phyloP scores from a whole-genome alignment of 2,329 filamentous ascomycete species.

The Coniochaeta sp. region DNA sequence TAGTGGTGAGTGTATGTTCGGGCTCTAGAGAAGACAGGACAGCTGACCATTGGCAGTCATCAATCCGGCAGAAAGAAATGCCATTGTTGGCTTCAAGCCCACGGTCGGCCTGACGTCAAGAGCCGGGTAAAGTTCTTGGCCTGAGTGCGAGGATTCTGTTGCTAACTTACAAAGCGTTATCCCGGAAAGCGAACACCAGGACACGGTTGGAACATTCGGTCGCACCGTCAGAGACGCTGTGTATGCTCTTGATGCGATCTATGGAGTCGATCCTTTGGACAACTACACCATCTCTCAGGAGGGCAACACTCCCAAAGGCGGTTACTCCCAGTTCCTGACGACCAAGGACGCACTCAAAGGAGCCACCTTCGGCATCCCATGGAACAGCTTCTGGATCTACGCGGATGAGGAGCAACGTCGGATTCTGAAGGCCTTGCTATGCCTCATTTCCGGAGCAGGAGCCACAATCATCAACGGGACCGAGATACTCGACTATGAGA shows the following conservation, averaged over 20 bases:
- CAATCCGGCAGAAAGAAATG: conserved; percentile 62
- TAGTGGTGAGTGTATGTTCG: conserved; percentile 33
- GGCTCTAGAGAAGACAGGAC: background rate
- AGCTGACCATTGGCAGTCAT: conserved; percentile 40
- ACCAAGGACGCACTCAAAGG: conserved; percentile 46
- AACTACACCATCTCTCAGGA: conserved; percentile 57
- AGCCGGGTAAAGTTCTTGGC: conserved; percentile 23
- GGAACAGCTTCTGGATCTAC: conserved; percentile 62
- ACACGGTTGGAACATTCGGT: conserved; percentile 61
- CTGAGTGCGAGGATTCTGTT: background rate
- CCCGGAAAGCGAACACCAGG: conserved; percentile 60
- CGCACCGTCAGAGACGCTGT: conserved; percentile 62
- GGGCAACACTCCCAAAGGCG: conserved; percentile 42
- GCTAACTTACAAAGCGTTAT: conserved; percentile 34
- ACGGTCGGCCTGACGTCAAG: conserved; percentile 66
- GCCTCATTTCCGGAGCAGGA: conserved; percentile 49
- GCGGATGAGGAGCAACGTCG: conserved; percentile 47
- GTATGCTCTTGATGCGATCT: conserved; percentile 60
- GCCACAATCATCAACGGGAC: conserved; percentile 63
- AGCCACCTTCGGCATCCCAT: conserved; percentile 63
- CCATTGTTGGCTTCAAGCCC: conserved; percentile 66
- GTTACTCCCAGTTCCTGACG: conserved; percentile 51
- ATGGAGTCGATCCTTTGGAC: conserved; percentile 54
- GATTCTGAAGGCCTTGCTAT: conserved; percentile 42
- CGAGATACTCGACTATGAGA: conserved; percentile 56